Evolutionary conservation across 2,329 filamentous ascomycete genomes (phyloP).

Genomic region (Fusarium graminum): DNA sequence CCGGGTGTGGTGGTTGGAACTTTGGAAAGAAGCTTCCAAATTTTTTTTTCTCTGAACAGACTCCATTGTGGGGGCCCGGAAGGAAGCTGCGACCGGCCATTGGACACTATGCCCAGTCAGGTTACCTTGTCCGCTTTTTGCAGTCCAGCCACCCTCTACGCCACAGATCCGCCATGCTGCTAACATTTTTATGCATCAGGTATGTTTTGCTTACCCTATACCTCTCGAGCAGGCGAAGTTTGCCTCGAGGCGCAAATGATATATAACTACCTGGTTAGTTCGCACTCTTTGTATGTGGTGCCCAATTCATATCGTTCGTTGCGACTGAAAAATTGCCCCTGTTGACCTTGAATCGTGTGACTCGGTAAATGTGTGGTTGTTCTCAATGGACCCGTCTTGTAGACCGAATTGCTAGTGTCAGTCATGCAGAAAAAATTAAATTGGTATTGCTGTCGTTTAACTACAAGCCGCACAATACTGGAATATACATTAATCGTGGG

Average conservation of each 20-base stretch:
- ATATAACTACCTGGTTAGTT: too few relatives aligned
- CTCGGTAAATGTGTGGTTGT: too few relatives aligned
- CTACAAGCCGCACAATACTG: neutral
- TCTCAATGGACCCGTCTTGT: too few relatives aligned
- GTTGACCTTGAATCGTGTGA: too few relatives aligned
- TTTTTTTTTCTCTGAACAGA: slow-evolving; percentile 52
- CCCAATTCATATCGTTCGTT: too few relatives aligned
- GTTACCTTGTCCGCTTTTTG: neutral
- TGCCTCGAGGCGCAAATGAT: too few relatives aligned
- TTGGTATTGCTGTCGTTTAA: slow-evolving; percentile 5
- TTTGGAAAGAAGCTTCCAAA: slow-evolving; percentile 50
- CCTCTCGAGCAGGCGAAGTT: too few relatives aligned
- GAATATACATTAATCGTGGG: neutral
- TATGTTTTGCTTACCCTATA: neutral
- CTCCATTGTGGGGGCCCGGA: slow-evolving; percentile 51
- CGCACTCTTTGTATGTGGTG: too few relatives aligned
- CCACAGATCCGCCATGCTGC: neutral
- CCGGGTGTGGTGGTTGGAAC: slow-evolving; percentile 46
- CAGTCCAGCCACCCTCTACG: slow-evolving; percentile 1
- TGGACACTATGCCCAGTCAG: slow-evolving; percentile 21
- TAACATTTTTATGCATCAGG: too few relatives aligned
- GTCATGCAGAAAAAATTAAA: neutral
- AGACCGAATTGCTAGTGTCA: neutral
- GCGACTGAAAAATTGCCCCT: too few relatives aligned
- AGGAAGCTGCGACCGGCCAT: slow-evolving; percentile 40